These are phyloP conservation scores for Geotrichum europaeum DNA, from an alignment of 1,139 yeast species.

Conservation along the genomic window DNA sequence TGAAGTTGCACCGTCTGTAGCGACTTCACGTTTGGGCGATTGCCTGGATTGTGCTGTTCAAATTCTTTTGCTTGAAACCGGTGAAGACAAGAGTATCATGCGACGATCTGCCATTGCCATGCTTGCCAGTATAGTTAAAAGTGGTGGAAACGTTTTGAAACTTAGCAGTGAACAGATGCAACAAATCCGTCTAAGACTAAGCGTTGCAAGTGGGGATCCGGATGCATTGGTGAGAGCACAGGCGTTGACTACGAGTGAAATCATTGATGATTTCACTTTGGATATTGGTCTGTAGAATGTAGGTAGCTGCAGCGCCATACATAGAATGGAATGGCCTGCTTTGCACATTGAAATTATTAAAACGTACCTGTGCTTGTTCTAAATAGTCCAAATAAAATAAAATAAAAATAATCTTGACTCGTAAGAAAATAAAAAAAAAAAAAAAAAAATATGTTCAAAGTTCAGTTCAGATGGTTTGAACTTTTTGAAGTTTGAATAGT, in stretches of 20 bases:
- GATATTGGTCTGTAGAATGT: not conserved
- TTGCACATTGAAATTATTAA: not conserved
- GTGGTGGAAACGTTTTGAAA: constrained; percentile 26
- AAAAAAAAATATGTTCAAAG: not conserved
- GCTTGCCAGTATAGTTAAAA: constrained; percentile 53
- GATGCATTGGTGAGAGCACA: constrained; percentile 13
- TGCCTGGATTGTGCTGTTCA: constrained; percentile 74
- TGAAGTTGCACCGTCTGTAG: constrained; percentile 50
- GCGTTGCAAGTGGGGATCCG: constrained; percentile 9
- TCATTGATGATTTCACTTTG: not conserved
- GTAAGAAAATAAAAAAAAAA: not conserved
- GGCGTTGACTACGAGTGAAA: constrained; percentile 4
- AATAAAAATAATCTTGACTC: not conserved
- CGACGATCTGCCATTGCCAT: constrained; percentile 71
- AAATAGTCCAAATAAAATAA: not conserved
- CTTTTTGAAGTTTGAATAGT: not conserved
- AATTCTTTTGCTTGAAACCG: constrained; percentile 54
- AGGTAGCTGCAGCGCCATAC: not conserved
- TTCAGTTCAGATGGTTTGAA: not conserved
- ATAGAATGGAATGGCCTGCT: not conserved
- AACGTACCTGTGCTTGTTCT: not conserved
- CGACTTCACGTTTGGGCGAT: constrained; percentile 42
- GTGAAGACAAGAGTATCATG: constrained; percentile 47
- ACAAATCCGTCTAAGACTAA: not conserved
- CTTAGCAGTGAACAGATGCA: not conserved